A percentile compares a stretch with the other conserved stretches of the same genome.
These are phyloP conservation scores for Neophaeococcomyces aloes DNA, from an alignment of 2,329 filamentous ascomycete genomes.

Conservation along the genomic window DNA sequence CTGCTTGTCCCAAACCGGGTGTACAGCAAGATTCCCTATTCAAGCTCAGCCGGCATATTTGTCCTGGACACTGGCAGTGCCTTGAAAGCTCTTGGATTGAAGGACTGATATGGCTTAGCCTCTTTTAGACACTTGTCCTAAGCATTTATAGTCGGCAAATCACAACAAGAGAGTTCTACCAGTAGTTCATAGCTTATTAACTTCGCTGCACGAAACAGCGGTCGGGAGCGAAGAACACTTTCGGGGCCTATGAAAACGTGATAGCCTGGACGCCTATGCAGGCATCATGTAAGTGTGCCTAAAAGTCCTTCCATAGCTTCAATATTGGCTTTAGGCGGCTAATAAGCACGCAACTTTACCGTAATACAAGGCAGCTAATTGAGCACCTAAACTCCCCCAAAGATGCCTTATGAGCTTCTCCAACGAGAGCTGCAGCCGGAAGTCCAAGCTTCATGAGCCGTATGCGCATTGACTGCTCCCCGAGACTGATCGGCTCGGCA, in stretches of 20 bases:
- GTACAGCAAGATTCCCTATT: not conserved
- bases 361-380: not conserved
- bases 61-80: not conserved
- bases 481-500: conserved; percentile 7
- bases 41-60: not conserved
- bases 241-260: not conserved
- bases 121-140: not conserved
- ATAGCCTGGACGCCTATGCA: not conserved
- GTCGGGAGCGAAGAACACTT: not conserved
- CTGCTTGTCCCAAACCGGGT: not conserved
- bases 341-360: too few species aligned
- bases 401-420: too few species aligned
- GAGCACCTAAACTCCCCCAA: not conserved
- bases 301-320: conserved; percentile 1
- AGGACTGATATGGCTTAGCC: not conserved
- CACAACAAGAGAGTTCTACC: too few species aligned
- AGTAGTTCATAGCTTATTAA: not conserved
- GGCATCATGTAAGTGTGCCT: conserved; percentile 1
- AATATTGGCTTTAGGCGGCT: too few species aligned
- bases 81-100: not conserved
- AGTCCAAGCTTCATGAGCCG: not conserved
- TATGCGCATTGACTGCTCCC: conserved; percentile 1
- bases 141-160: conserved; percentile 5
- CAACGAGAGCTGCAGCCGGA: not conserved
- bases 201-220: not conserved